Evolutionary conservation across 1,139 yeast species (phyloP).

Genomic region (Yarrowia galli): DNA sequence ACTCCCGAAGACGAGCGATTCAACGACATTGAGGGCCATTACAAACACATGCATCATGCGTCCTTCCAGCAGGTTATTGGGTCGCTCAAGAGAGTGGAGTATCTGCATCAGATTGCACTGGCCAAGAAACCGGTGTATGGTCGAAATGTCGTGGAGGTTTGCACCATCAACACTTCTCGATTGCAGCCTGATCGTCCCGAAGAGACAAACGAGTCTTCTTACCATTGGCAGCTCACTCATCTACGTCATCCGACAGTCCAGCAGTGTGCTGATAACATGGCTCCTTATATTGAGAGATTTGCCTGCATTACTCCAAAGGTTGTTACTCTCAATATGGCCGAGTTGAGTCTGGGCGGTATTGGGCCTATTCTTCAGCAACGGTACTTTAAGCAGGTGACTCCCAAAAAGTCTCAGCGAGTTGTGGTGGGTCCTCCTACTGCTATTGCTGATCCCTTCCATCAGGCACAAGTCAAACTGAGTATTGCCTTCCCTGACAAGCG

Average conservation of each 20-base stretch:
- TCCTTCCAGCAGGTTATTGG: conserved; percentile 37
- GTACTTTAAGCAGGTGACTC: conserved; percentile 26
- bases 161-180: conserved; percentile 37
- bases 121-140: conserved; percentile 51
- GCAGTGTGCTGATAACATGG: conserved; percentile 47
- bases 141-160: conserved; percentile 42
- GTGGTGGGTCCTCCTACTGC: conserved; percentile 42
- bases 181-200: conserved; percentile 41
- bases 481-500: conserved; percentile 97
- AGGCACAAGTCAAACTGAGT: conserved; percentile 82
- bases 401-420: conserved; percentile 31
- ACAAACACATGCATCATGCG: conserved; percentile 59
- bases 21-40: conserved; percentile 65
- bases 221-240: conserved; percentile 36
- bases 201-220: conserved; percentile 18
- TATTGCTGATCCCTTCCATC: conserved; percentile 74
- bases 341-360: conserved; percentile 56
- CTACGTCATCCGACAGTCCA: conserved; percentile 25
- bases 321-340: conserved; percentile 77
- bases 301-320: conserved; percentile 90
- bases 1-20: conserved; percentile 48
- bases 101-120: conserved; percentile 59
- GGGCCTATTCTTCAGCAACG: conserved; percentile 41
- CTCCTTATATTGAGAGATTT: conserved; percentile 69
- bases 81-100: conserved; percentile 51